Evolutionary conservation across 768 basidiomycete species (phyloP), one percentile per base, ranked within the genome.

Genomic region (Podaxis carcinomalis): DNA sequence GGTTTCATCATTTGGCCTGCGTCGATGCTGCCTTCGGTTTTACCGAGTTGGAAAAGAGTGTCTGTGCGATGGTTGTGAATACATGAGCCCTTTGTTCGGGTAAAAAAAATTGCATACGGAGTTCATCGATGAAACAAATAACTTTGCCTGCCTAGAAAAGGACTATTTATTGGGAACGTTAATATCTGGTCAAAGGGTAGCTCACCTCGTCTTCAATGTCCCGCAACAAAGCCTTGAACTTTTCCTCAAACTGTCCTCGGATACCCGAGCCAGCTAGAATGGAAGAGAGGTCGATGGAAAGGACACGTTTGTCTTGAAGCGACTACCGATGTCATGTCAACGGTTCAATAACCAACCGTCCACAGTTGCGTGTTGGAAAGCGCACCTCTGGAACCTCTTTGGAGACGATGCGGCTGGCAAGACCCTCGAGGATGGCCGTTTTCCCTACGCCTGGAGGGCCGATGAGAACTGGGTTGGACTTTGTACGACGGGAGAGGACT

Each of bases 1-100:
- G 93, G 93, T 68, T 94, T 95, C 67, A 95, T 94, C 92, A 95
- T 94, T 67, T 92, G 88, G 0, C 93, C 93, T 1, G 91, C 94
- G 66, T 95, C 93, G 62, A 96, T 88, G 64, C 91, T 92, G 23
- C 94, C 94, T 74, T 95, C 94, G 0, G 91, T 82, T 72, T 95
- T 95, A 0, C 94, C 94, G 5, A 96, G 82, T 58, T 94, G 91
- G 77, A 94, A 92, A 2, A 93, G 77, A 0, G 83, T 88, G 64
- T 93, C 88, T 90, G 59, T 40, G 14, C 32, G 19, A 23, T 57
- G 14, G 42, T 36, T 6, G n/a, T 44, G 11, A 44, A 44, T 7
- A 3, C 1, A 44, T 44, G 5, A 3, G 42, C 16, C 42, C 32
- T 32, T 32, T 32, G 9, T 32, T 32, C 5, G 2, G 32, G 51